Evolutionary conservation across 1,284 basidiomycete species (phyloP).

Genomic region (Peniophora sp.): DNA sequence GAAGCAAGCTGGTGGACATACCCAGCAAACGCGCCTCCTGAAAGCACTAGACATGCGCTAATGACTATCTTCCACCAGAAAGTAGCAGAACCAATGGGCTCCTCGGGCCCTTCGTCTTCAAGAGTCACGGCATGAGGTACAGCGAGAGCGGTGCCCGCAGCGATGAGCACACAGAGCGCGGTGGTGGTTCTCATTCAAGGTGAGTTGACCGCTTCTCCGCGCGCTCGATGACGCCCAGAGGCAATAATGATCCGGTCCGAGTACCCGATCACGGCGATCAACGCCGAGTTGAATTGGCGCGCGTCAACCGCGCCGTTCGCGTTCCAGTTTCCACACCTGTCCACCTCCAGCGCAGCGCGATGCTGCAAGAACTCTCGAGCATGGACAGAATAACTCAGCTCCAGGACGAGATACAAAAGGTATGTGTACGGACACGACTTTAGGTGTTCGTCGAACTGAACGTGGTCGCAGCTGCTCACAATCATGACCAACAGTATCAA

Average conservation of each 20-base stretch:
- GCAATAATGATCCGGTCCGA: not conserved
- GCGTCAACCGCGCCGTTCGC: too few relatives aligned
- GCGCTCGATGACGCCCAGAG: not conserved
- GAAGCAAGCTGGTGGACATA: constrained; percentile 26
- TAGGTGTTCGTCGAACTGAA: not conserved
- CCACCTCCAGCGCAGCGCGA: constrained; percentile 36
- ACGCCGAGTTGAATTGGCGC: too few relatives aligned
- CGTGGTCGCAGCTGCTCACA: constrained; percentile 51
- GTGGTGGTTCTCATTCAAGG: constrained; percentile 1
- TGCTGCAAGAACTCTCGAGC: constrained; percentile 81
- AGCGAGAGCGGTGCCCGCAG: constrained; percentile 1
- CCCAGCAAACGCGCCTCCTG: constrained; percentile 85
- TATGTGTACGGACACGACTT: constrained; percentile 18
- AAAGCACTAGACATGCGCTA: constrained; percentile 61
- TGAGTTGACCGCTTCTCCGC: not conserved
- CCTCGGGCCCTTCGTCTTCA: constrained; percentile 9
- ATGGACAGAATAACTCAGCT: constrained; percentile 87
- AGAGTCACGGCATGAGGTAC: constrained; percentile 1
- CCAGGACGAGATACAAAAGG: constrained; percentile 82
- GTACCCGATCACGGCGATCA: not conserved
- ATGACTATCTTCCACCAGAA: constrained; percentile 68
- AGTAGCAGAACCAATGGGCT: constrained; percentile 32
- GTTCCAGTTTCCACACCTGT: not conserved
- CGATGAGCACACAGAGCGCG: not conserved
- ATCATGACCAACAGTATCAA: constrained; percentile 75